phyloP scores from a whole-genome alignment of 306 rosid genomes.

The Lagenaria siceraria region DNA sequence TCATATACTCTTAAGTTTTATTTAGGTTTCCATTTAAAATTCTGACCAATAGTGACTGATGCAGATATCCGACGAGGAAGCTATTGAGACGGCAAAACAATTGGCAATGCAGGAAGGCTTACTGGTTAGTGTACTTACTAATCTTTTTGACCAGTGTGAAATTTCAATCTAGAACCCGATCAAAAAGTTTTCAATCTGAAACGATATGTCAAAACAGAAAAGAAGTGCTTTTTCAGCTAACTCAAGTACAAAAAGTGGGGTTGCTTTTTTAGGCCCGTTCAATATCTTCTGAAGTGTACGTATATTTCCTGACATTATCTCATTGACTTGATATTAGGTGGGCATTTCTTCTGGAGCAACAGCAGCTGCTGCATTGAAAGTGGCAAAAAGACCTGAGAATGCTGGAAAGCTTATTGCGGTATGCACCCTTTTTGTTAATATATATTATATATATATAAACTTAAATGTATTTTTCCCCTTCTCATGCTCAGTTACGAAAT shows the following conservation, averaged over 20 bases:
- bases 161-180: neutral
- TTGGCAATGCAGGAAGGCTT: constrained; percentile 97
- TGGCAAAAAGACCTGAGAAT: constrained; percentile 88
- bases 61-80: constrained; percentile 87
- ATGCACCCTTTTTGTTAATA: constrained; percentile 8
- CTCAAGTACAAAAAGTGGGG: neutral
- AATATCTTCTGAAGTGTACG: neutral
- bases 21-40: neutral
- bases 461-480: neutral
- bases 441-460: neutral
- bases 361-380: constrained; percentile 78
- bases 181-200: neutral
- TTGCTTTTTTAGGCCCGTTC: neutral
- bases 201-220: neutral
- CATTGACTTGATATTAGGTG: constrained; percentile 42
- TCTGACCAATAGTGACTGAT: constrained; percentile 18
- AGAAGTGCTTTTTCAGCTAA: neutral
- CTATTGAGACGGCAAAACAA: constrained; percentile 87
- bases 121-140: constrained; percentile 43
- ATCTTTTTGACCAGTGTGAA: neutral
- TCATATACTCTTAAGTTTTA: neutral
- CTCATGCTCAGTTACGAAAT: neutral
- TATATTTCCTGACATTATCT: neutral
- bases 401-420: constrained; percentile 91
- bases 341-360: constrained; percentile 99